These are phyloP conservation scores for Artemisia annua DNA, from an alignment of 129 eudicot genomes.

Conservation along the genomic window DNA sequence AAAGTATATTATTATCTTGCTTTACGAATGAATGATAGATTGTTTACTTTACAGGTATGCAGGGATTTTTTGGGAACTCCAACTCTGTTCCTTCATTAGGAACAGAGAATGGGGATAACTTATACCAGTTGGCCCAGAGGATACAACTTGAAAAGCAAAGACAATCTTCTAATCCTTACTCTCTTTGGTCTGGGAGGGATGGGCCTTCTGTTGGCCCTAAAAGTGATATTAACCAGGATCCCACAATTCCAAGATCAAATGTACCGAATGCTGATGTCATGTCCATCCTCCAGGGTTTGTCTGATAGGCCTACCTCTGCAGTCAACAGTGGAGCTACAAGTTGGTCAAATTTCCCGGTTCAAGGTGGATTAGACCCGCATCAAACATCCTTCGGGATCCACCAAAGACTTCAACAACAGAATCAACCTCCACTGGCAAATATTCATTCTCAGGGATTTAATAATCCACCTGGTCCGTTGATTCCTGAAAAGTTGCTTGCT, in stretches of 20 bases:
- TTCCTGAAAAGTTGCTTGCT: conserved; percentile 61
- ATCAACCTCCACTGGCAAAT: conserved; percentile 38
- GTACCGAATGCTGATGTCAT: conserved; percentile 54
- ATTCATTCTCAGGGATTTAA: conserved; percentile 39
- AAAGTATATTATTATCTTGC: too few relatives aligned
- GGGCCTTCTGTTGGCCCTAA: conserved; percentile 24
- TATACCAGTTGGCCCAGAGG: conserved; percentile 57
- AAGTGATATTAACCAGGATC: conserved; percentile 49
- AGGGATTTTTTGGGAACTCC: conserved; percentile 58
- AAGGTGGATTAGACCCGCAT: conserved; percentile 63
- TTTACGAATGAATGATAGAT: not conserved
- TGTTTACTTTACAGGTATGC: conserved; percentile 51
- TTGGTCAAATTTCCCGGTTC: conserved; percentile 72
- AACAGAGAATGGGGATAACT: conserved; percentile 55
- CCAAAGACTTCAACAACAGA: conserved; percentile 62
- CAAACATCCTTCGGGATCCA: conserved; percentile 47
- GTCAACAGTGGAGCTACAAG: conserved; percentile 25
- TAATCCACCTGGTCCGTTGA: conserved; percentile 35
- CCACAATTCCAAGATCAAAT: conserved; percentile 45
- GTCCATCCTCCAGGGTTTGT: conserved; percentile 62
- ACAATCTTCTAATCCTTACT: conserved; percentile 50
- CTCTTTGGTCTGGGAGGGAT: conserved; percentile 58
- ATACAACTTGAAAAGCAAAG: conserved; percentile 77
- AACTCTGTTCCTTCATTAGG: conserved; percentile 48
- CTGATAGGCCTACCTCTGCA: conserved; percentile 53